Evolutionary conservation across 2,329 filamentous ascomycete species (phyloP), one percentile per base, ranked within the genome.

Genomic region (Apiospora arundinis): DNA sequence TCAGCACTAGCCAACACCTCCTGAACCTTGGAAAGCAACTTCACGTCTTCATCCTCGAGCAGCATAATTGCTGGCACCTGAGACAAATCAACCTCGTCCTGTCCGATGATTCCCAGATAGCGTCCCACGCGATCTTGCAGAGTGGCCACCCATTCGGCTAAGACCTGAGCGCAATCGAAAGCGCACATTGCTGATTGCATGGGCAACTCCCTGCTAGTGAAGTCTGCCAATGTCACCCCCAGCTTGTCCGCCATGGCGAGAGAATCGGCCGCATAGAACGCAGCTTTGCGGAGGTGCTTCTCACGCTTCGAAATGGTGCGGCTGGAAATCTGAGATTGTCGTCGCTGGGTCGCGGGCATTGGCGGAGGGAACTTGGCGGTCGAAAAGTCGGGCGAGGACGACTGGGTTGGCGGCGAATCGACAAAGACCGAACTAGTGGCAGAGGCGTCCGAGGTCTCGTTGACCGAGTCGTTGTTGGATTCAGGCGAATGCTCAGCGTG

Each of bases 41-140:
- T 95, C 74, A 93, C 89, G 75, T 99, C 95, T 78, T 98, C 95
- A 23, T 96, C 93, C 77, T 98, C 95, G 0, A 98, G 86, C 4
- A 98, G 88, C 90, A 98, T 94, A 71, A 97, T 92, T 2, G 92
- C 94, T 2, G 95, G 94, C 9, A 97, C 93, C 75, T 95, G 92
- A 0, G 87, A 86, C 69, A 94, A 87, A 76, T 98, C 94, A 45
- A 96, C 89, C 0, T 92, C 88, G 74, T 97, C 93, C 72, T 92
- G 92, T 16, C 95, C 95, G 1, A 98, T 87, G 7, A 98, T 90
- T 5, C 95, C 95, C 7, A 98, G 82, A 77, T 96, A 97, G 5
- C 91, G 91, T 0, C 95, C 95, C n/a, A 98, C 93, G 11, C 96
- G 92, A 78, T 98, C 95, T 81, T 99, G 96, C 4, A 98, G 90